Conservation (phyloP, 257 asterid genomes). For the Ophiorrhiza pumila region DNA sequence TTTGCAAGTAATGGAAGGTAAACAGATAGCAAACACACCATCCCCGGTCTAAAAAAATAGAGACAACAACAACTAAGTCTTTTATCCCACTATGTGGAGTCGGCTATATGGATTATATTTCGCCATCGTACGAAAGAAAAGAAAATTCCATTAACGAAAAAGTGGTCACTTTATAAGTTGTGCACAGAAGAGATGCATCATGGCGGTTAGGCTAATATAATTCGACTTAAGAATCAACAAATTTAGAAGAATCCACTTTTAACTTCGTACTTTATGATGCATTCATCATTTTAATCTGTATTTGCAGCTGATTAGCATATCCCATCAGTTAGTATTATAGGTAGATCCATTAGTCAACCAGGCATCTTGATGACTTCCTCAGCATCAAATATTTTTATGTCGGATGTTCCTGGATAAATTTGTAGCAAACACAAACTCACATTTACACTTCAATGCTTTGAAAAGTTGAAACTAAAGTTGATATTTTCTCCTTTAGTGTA, state of each 20-base stretch:
- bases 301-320: not conserved
- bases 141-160: not conserved
- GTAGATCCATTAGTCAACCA: no score
- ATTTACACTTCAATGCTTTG: not conserved
- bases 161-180: no score
- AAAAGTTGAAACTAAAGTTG: not conserved
- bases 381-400: not conserved
- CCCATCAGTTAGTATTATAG: not conserved
- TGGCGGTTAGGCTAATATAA: not conserved
- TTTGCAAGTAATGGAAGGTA: not conserved
- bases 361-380: not conserved
- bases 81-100: no score
- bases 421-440: not conserved
- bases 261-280: not conserved
- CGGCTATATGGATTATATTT: no score
- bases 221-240: not conserved
- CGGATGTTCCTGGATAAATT: not conserved
- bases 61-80: no score
- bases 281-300: not conserved
- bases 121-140: no score
- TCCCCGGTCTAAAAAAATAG: no score
- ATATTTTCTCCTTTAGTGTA: not conserved
- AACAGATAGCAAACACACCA: not conserved
- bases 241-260: conserved; percentile 1
- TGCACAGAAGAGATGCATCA: not conserved